Evolutionary conservation across 2,329 filamentous ascomycete genomes (phyloP), one percentile per base, ranked within the genome.

Genomic region (Fusarium setosum): DNA sequence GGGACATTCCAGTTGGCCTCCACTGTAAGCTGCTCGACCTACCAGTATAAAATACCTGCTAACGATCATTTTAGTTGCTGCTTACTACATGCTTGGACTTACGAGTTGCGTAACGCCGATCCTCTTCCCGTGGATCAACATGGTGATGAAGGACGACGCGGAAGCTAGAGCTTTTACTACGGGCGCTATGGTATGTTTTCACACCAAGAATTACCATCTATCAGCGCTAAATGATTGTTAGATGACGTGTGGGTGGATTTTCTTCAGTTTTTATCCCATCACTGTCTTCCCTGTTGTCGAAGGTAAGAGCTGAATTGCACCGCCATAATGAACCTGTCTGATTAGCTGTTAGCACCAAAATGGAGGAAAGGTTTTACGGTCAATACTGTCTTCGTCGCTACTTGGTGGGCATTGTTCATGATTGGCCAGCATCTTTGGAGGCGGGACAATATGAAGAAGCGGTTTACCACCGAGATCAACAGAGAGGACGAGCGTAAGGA

Each of bases 351-450:
- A 6, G 64, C 54, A 2, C 64, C 62, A 8, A 45, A 56, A 1
- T 73, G 70, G 72, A 69, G 52, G 4, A 70, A 57, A 18, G 72
- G 72, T 1, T 73, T 67, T 44, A 70, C 63, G 10, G 65, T 63
- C 15, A 73, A 67, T 6, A 54, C 71, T 44, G 61, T 32, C 59
- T 73, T 2, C 64, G 69, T 7, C 68, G 67, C 32, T 77, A 75
- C 34, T 68, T 73, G 42, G 13, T 29, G 6, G 6, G 60, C 65
- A 3, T 50, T 79, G 2, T 77, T 78, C 42, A 56, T 75, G 24
- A 40, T 72, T 12, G 76, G 75, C 1, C 72, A 77, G 35, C 67
- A 73, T 20, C 68, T 78, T 0, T 75, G 75, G 67, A 67, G 65
- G 26, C 60, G 74, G 4, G 74, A 77, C 24, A 64, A 68, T 24